A percentile compares a stretch with the other conserved stretches of the same genome.
These are phyloP conservation scores for Wickerhamomyces sp. DNA, from an alignment of 1,139 yeast genomes.

Conservation along the genomic window DNA sequence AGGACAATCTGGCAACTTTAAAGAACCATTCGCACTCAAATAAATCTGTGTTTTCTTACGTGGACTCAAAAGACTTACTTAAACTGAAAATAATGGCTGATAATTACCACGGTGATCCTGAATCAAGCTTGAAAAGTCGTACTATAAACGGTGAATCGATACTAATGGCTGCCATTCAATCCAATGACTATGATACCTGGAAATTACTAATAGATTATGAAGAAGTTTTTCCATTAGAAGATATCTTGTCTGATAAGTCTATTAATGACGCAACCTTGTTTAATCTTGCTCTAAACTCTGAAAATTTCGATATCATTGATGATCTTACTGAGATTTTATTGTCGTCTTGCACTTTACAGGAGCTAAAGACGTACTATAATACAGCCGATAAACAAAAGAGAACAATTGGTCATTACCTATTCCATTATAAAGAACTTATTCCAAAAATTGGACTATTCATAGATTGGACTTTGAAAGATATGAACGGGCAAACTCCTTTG, in stretches of 20 bases:
- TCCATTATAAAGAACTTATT: constrained; percentile 53
- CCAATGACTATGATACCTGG: constrained; percentile 40
- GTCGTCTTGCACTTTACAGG: constrained; percentile 39
- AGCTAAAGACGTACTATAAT: constrained; percentile 47
- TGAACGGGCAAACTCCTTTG: constrained; percentile 72
- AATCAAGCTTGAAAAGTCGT: constrained; percentile 46
- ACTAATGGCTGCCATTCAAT: constrained; percentile 47
- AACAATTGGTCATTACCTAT: constrained; percentile 70
- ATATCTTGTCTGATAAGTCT: constrained; percentile 59
- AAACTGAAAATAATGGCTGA: constrained; percentile 28
- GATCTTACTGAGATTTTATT: constrained; percentile 45
- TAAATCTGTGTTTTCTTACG: constrained; percentile 48
- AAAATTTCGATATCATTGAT: constrained; percentile 42
- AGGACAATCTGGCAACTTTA: constrained; percentile 37
- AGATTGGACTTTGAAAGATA: constrained; percentile 70
- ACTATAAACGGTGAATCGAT: constrained; percentile 67
- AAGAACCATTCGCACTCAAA: constrained; percentile 44
- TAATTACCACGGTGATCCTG: constrained; percentile 29
- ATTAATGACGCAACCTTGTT: constrained; percentile 52
- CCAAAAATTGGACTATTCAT: constrained; percentile 51
- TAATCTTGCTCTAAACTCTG: constrained; percentile 55
- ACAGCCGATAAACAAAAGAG: constrained; percentile 48
- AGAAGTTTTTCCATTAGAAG: constrained; percentile 58
- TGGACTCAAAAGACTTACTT: constrained; percentile 34
- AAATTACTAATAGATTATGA: constrained; percentile 41